A percentile compares a stretch with the other conserved stretches of the same genome.
These are phyloP conservation scores for Rubia yunnanensis DNA, from an alignment of 257 asterid genomes.

Conservation along the genomic window DNA sequence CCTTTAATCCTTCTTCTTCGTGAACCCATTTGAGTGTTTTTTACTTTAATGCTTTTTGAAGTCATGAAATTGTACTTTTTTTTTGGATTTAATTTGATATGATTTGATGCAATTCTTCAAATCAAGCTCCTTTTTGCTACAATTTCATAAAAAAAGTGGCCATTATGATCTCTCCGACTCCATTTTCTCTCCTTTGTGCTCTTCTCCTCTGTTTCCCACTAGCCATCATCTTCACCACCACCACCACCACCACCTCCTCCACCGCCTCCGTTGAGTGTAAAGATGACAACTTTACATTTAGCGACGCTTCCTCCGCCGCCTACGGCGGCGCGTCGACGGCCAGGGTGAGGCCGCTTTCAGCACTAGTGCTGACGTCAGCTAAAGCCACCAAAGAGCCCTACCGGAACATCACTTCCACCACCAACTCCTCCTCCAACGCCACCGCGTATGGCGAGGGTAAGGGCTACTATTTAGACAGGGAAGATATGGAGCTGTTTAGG, in stretches of 20 bases:
- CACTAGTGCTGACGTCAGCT: not conserved
- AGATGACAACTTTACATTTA: not conserved
- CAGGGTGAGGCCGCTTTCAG: not conserved
- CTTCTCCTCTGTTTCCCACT: constrained; percentile 69
- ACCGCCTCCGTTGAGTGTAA: not conserved
- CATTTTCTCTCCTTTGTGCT: constrained; percentile 63
- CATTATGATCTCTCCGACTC: constrained; percentile 48
- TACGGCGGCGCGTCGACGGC: not conserved
- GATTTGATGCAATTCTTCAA: not conserved
- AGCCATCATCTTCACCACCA: constrained; percentile 55
- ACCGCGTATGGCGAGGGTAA: not conserved
- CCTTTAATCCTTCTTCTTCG: not conserved
- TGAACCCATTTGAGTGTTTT: not conserved
- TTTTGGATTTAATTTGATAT: not conserved
- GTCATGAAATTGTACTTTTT: not conserved
- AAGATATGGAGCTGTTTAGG: constrained; percentile 23
- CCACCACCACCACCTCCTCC: constrained; percentile 34
- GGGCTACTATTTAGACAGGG: constrained; percentile 15
- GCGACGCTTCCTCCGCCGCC: constrained; percentile 8
- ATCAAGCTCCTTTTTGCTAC: not conserved
- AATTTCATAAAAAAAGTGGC: not conserved
- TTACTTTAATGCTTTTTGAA: no score
- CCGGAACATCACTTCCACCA: not conserved
- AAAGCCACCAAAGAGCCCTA: constrained; percentile 15
- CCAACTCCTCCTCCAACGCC: constrained; percentile 1